Base-by-base conservation (phyloP, 768 basidiomycete species). In the Tricholoma flavovirens region DNA sequence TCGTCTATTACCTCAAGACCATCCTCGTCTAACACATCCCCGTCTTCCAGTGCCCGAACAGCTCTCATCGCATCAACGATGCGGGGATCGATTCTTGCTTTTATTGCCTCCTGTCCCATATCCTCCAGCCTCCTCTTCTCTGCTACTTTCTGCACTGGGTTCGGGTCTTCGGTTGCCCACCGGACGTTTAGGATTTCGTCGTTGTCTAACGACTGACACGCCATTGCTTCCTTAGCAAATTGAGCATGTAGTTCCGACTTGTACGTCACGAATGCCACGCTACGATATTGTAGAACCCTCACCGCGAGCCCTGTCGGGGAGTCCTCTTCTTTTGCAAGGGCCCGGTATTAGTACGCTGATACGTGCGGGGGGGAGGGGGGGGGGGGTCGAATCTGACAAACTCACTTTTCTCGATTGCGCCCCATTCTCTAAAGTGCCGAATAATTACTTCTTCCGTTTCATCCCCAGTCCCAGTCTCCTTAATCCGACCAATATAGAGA, bases 121-220 rank as follows among this genome's bases (percentile, higher is more conserved):
- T 88, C 86, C 66, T 93, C 89, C 26, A 99, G 68, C 11, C 94
- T 78, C 8, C 81, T 77, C 64, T 93, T 89, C 71, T 98, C 97
- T 0, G 83, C 81, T 7, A 88, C 84, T 64, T 94, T 95, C 59
- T 88, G 85, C 0, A 83, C 84, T 1, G 96, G 97, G 68, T 99
- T 99, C 1, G 97, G 97, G 69, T 99, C 97, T 67, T 97, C 96
- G 0, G 96, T 98, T 33, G 97, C 97, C 97, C 97, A 99, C 49
- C 96, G 87, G 52, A 98, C 94, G 71, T 99, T 99, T 58, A 98
- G 80, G 58, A 98, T 94, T 66, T 99, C 97, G 68, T 97, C 95
- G 64, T 93, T 90, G 68, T 98, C 97, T 60, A 98, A 78, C 15
- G 91, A 94, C 71, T 99, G 97, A 71, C 95, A 95, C 14, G 96